Conservation (phyloP, 1,284 basidiomycete genomes). For the Sporisorium reilianum region DNA sequence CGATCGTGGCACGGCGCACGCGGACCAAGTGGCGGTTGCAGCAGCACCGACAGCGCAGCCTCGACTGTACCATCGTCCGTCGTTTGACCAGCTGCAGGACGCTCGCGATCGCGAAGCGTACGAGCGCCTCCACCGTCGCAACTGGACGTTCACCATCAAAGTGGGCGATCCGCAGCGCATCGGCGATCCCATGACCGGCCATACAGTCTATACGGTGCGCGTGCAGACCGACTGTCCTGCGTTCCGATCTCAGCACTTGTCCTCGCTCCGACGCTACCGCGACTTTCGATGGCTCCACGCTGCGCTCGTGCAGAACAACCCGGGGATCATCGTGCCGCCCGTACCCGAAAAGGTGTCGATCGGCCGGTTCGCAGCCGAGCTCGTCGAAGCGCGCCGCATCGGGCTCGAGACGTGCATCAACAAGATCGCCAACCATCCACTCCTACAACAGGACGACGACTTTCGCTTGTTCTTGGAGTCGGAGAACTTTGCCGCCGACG, state of each 20-base stretch:
- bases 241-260: conserved; percentile 55
- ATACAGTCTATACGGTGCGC: conserved; percentile 72
- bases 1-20: background rate
- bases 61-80: conserved; percentile 43
- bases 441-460: conserved; percentile 71
- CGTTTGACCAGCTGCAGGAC: conserved; percentile 41
- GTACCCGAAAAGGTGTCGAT: conserved; percentile 95
- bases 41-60: conserved; percentile 13
- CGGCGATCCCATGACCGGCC: conserved; percentile 65
- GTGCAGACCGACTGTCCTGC: conserved; percentile 55
- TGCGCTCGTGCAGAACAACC: conserved; percentile 88
- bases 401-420: conserved; percentile 70
- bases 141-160: conserved; percentile 55
- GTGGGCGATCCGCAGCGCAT: conserved; percentile 67
- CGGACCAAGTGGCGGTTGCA: background rate
- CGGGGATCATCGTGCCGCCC: conserved; percentile 95
- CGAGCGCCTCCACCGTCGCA: conserved; percentile 16
- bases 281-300: conserved; percentile 98
- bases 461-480: conserved; percentile 70
- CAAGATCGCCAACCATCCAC: conserved; percentile 70
- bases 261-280: conserved; percentile 91
- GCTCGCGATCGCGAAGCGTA: conserved; percentile 31
- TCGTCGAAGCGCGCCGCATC: conserved; percentile 70
- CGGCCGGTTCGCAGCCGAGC: conserved; percentile 70
- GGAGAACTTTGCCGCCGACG: conserved; percentile 70